Conservation (phyloP, 805 yeast species). For the Candida patagonica region DNA sequence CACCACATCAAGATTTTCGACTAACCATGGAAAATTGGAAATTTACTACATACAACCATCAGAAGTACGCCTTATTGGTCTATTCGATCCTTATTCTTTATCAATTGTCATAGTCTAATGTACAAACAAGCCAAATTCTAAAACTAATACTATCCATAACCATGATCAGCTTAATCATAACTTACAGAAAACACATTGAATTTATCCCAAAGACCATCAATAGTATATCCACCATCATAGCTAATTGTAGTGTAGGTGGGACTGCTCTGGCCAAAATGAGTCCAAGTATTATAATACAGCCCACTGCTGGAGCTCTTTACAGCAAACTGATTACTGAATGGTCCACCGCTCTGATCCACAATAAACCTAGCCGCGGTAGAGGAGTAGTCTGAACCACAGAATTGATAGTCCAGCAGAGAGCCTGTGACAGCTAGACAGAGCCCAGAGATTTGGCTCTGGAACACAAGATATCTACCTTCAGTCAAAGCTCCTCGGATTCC, state of each 20-base stretch:
- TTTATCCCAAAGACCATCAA: background rate
- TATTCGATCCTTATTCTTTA: background rate
- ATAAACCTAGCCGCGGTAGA: constrained; percentile 12
- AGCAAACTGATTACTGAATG: constrained; percentile 3
- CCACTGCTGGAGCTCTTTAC: background rate
- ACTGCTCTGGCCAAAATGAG: background rate
- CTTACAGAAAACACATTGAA: background rate
- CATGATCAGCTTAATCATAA: background rate
- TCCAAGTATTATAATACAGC: background rate
- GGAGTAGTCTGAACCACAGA: background rate
- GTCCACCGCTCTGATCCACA: constrained; percentile 6
- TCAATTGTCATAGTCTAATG: background rate
- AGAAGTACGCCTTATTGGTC: too few relatives aligned
- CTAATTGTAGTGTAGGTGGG: background rate
- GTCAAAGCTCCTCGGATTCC: constrained; percentile 19
- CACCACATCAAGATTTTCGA: too few relatives aligned
- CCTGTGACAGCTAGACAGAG: background rate
- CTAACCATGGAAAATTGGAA: too few relatives aligned
- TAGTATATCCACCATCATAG: background rate
- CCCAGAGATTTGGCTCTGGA: background rate
- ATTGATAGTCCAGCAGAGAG: background rate
- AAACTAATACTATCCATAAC: background rate
- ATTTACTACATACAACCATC: too few relatives aligned
- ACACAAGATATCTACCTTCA: constrained; percentile 20
- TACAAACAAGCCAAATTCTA: too few relatives aligned